Base-by-base conservation (phyloP, 2,329 filamentous ascomycete species). In the Torrubiella hemipterigena region DNA sequence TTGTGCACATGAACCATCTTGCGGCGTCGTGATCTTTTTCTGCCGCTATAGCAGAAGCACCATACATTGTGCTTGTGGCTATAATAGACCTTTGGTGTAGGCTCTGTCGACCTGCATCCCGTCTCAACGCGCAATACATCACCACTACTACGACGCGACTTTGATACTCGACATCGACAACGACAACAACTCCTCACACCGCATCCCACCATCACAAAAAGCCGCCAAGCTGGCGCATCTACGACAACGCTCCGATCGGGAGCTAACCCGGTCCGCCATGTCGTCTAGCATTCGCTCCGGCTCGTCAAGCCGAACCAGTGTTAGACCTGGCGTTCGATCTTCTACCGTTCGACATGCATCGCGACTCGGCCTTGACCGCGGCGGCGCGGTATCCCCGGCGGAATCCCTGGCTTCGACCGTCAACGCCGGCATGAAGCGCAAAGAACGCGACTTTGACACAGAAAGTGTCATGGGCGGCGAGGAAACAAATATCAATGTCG, bases 401-500 rank as follows among this genome's bases (percentile, higher is more conserved):
- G 73, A 75, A 27, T 83, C 81, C 7, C 51, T 83, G 15, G 44
- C 47, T 29, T 66, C 69, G 31, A 80, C 81, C 4, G 56, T 70
- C 17, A 65, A 67, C 30, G 56, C 68, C 19, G 73, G 76, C 16
- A 68, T 65, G 27, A 94, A 95, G 63, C 77, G 87, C 48, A 94
- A 94, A 55, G 83, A 91, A 45, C 73, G 83, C 48, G 83, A 93
- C 22, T 89, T 79, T 49, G 87, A 89, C 27, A 55, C 69, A 6
- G 75, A 82, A 19, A 37, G 30, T 31, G 27, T 39, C 22, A 25
- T 23, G 7, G 57, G 59, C 34, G 70, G 71, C 31, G 78, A 87
- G 45, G 86, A 93, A 55, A 96, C 89, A 7, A 98, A 95, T 52
- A 98, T 98, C 58, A 91, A 93, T 52, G 91, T 98, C 28, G 87